Evolutionary conservation across 2,329 filamentous ascomycete genomes (phyloP).

Genomic region (Scytalidium lignicola): DNA sequence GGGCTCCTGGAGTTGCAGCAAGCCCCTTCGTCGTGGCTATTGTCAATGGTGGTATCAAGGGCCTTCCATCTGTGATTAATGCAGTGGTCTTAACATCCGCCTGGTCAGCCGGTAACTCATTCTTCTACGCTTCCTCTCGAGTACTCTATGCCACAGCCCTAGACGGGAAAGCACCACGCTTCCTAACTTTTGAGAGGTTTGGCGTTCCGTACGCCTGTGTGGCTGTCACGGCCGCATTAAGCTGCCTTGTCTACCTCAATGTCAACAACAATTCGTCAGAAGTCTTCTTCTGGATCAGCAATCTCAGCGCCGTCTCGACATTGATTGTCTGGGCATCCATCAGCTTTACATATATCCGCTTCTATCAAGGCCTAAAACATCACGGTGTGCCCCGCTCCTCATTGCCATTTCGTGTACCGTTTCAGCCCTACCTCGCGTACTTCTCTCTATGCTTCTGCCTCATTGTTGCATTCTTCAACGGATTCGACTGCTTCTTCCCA

Average conservation of each 20-base stretch:
- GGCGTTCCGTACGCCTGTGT: slow-evolving; percentile 57
- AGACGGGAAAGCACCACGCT: slow-evolving; percentile 55
- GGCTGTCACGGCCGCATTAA: slow-evolving; percentile 49
- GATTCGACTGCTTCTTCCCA: slow-evolving; percentile 57
- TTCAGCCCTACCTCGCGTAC: slow-evolving; percentile 50
- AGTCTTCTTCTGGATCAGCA: slow-evolving; percentile 67
- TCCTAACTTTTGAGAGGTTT: slow-evolving; percentile 55
- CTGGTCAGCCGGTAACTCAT: slow-evolving; percentile 53
- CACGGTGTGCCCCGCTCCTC: background rate
- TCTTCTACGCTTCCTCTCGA: slow-evolving; percentile 60
- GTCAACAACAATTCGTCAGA: slow-evolving; percentile 54
- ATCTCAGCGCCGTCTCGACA: slow-evolving; percentile 42
- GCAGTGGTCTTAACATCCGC: slow-evolving; percentile 61
- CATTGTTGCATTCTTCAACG: slow-evolving; percentile 51
- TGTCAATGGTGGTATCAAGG: slow-evolving; percentile 55
- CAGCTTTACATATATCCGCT: slow-evolving; percentile 46
- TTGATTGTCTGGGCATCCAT: slow-evolving; percentile 43
- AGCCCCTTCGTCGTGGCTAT: slow-evolving; percentile 49
- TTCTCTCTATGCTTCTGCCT: slow-evolving; percentile 43
- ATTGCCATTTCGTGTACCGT: slow-evolving; percentile 44
- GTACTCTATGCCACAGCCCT: slow-evolving; percentile 63
- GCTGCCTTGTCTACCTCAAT: slow-evolving; percentile 64
- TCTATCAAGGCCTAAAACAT: slow-evolving; percentile 33
- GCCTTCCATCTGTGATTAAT: slow-evolving; percentile 62
- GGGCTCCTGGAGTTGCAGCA: slow-evolving; percentile 50